A percentile compares a stretch with the other conserved stretches of the same genome.
phyloP scores from a whole-genome alignment of 1,284 basidiomycete genomes.

The Austroboletus novae-zelandiae region DNA sequence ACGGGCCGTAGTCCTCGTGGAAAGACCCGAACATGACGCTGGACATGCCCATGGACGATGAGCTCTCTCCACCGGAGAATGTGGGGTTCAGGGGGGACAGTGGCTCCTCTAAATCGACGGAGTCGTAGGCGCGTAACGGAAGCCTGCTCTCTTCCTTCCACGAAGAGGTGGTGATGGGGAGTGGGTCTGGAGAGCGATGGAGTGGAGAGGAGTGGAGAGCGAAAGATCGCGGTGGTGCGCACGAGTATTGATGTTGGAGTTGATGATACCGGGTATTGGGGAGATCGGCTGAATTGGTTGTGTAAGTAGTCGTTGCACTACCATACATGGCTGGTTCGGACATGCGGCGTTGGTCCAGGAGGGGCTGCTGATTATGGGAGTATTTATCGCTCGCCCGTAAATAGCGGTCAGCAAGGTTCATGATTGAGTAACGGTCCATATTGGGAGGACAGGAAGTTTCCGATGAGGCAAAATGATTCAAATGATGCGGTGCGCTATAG shows the following conservation, averaged over 20 bases:
- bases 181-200: conserved; percentile 41
- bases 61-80: conserved; percentile 38
- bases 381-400: conserved; percentile 41
- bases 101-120: conserved; percentile 41
- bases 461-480: conserved; percentile 42
- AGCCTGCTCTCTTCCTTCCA: conserved; percentile 32
- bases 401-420: conserved; percentile 35
- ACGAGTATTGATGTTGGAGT: conserved; percentile 34
- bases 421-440: conserved; percentile 39
- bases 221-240: conserved; percentile 30
- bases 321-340: conserved; percentile 55
- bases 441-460: conserved; percentile 35
- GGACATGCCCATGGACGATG: conserved; percentile 38
- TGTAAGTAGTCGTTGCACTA: conserved; percentile 24
- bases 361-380: conserved; percentile 33
- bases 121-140: conserved; percentile 29
- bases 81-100: conserved; percentile 49
- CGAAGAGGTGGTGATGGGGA: conserved; percentile 38
- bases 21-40: conserved; percentile 42
- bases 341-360: conserved; percentile 59
- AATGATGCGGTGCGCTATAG: conserved; percentile 43
- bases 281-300: conserved; percentile 27
- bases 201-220: conserved; percentile 34
- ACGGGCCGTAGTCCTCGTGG: conserved; percentile 49
- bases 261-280: conserved; percentile 27